phyloP scores from a whole-genome alignment of 2,329 filamentous ascomycete species.

The Paraconiothyrium brasiliense region DNA sequence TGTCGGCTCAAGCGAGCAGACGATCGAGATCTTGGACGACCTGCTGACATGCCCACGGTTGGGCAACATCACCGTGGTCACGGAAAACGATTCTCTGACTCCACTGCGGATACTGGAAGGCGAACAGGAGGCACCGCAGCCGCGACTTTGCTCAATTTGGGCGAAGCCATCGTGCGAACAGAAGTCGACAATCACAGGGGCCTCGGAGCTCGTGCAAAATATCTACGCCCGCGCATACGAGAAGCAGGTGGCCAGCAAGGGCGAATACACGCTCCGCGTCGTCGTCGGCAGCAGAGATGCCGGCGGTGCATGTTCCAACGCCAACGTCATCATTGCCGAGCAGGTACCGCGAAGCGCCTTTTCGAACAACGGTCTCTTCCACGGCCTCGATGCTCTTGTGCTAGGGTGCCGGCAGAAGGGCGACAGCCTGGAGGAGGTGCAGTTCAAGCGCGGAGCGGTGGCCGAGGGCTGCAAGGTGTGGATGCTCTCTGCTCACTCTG shows the following conservation, averaged over 20 bases:
- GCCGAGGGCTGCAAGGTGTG: slow-evolving; percentile 42
- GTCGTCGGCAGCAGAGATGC: slow-evolving; percentile 39
- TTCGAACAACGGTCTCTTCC: slow-evolving; percentile 35
- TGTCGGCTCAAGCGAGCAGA: slow-evolving; percentile 41
- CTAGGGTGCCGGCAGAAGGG: slow-evolving; percentile 48
- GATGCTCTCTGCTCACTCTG: slow-evolving; percentile 44
- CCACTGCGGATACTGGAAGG: slow-evolving; percentile 38
- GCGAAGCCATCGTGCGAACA: slow-evolving; percentile 37
- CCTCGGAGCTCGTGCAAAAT: slow-evolving; percentile 43
- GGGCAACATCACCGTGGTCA: slow-evolving; percentile 47
- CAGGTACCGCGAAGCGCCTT: slow-evolving; percentile 24
- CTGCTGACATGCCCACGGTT: slow-evolving; percentile 43
- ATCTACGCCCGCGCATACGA: slow-evolving; percentile 49
- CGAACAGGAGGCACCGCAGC: slow-evolving; percentile 36
- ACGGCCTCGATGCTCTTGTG: slow-evolving; percentile 43
- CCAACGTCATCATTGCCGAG: slow-evolving; percentile 45
- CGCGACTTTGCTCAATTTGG: slow-evolving; percentile 49
- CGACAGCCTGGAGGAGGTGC: slow-evolving; percentile 49
- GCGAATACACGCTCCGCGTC: slow-evolving; percentile 39
- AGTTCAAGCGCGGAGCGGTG: slow-evolving; percentile 48
- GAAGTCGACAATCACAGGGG: slow-evolving; percentile 29
- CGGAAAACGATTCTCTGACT: slow-evolving; percentile 42
- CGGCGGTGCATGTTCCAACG: slow-evolving; percentile 33
- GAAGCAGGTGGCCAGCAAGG: slow-evolving; percentile 46
- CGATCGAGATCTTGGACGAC: slow-evolving; percentile 45